Evolutionary conservation across 345 rosid genomes (phyloP).

Genomic region (Dimocarpus longan): DNA sequence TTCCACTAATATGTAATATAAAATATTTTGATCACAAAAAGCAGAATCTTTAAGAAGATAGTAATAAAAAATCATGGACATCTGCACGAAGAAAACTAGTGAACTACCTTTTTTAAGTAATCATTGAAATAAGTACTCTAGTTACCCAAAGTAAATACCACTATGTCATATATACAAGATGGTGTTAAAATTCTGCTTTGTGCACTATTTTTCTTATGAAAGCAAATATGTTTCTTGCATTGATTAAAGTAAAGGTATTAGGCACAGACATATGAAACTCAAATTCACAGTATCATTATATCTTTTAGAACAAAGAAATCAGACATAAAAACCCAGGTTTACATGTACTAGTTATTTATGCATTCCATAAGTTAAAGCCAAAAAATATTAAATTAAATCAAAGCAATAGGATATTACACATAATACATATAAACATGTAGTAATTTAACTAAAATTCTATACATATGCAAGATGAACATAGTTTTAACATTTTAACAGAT

Average conservation of each 20-base stretch:
- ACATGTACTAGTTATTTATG: neutral
- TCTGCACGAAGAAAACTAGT: neutral
- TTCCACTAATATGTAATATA: neutral
- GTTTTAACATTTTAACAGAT: neutral
- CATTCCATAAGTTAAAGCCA: neutral
- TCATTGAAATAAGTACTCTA: neutral
- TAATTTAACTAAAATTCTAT: neutral
- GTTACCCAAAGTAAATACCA: neutral
- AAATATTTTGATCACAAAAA: neutral
- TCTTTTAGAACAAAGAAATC: neutral
- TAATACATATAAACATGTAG: neutral
- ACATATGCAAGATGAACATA: neutral
- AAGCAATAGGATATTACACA: neutral
- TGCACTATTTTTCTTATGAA: neutral
- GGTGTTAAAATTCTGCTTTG: neutral
- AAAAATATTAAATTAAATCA: neutral
- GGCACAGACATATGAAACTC: neutral
- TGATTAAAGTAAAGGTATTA: too few species aligned
- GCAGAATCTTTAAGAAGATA: neutral
- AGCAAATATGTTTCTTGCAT: neutral
- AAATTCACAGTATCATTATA: neutral
- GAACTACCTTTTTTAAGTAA: neutral
- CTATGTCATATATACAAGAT: neutral
- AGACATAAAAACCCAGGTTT: neutral
- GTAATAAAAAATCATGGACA: neutral